Evolutionary conservation across 345 rosid genomes (phyloP).

Genomic region (Cardamine occulta): DNA sequence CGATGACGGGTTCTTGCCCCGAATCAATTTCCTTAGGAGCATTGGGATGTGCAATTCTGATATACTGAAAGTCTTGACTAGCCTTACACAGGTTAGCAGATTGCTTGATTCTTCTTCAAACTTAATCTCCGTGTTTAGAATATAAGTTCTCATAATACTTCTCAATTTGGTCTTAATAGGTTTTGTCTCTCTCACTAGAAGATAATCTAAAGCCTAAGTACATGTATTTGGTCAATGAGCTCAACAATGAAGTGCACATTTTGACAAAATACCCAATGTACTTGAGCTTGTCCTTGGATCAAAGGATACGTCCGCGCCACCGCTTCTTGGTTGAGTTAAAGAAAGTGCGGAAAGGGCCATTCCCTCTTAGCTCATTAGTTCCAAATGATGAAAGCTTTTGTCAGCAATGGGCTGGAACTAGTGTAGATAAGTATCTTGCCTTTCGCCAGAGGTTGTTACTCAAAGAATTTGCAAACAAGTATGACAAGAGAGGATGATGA

Average conservation of each 20-base stretch:
- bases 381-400: slow-evolving; percentile 87
- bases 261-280: slow-evolving; percentile 87
- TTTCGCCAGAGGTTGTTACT: slow-evolving; percentile 78
- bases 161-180: slow-evolving; percentile 51
- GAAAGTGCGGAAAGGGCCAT: slow-evolving; percentile 94
- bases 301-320: slow-evolving; percentile 95
- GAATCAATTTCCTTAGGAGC: slow-evolving; percentile 91
- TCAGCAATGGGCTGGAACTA: slow-evolving; percentile 90
- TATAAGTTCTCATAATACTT: not conserved
- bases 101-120: slow-evolving; percentile 23
- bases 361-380: slow-evolving; percentile 84
- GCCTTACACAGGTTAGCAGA: slow-evolving; percentile 83
- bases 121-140: not conserved
- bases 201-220: slow-evolving; percentile 94
- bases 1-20: slow-evolving; percentile 84
- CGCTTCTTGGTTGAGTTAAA: slow-evolving; percentile 84
- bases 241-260: slow-evolving; percentile 72
- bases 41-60: slow-evolving; percentile 84
- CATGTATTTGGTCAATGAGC: slow-evolving; percentile 84
- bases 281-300: slow-evolving; percentile 87
- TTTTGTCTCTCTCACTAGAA: slow-evolving; percentile 87
- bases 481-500: slow-evolving; percentile 52
- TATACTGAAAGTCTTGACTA: slow-evolving; percentile 91
- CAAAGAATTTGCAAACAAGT: slow-evolving; percentile 74
- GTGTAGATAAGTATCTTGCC: slow-evolving; percentile 74